Base-by-base conservation (phyloP, 148 eudicot genomes). In the Vaccinium vitisidaea region DNA sequence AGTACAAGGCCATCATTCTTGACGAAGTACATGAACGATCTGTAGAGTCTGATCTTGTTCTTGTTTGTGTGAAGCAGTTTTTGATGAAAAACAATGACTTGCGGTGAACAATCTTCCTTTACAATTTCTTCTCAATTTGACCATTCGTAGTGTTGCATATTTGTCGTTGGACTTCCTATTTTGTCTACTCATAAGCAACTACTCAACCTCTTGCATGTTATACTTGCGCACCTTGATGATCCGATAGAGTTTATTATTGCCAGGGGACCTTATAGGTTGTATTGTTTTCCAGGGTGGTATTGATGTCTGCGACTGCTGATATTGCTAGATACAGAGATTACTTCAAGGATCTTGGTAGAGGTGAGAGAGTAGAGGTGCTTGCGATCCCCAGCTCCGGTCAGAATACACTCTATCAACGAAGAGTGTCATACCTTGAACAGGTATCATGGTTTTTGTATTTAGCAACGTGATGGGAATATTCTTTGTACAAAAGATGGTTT, bases 11-110 rank as follows among this genome's bases (percentile, higher is more conserved):
- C 73, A 94, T 96, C 83, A 94, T 96, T 86, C 92, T 96, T 75
- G 99, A 96, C 65, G 99, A 96, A 94, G 98, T 96, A 83, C 99
- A 96, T 88, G 99, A 96, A 92, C 93, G 98, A 93, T 96, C 99
- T 80, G 95, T 94, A 27, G 98, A 96, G 91, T 96, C 98, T 61
- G 99, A 96, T 90, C 97, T 96, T 89, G 97, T 94, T 85, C 98
- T 96, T 87, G 95, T 95, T 85, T 95, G 99, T 77, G 90, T 95
- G 76, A 96, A 96, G 90, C 99, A 96, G 87, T 93, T 92, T 90
- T 88, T 96, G 86, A 89, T 93, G 23, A 93, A 87, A 87, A 89
- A 92, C 71, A 91, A 88, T 11, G 92, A 92, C 88, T 84, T 96
- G 83, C 94, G 99, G 99, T 96, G 83, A 67, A 80, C 54, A 79